These are phyloP conservation scores for Oryza meridionalis DNA, from an alignment of 176 grass and related monocot species.

Conservation along the genomic window DNA sequence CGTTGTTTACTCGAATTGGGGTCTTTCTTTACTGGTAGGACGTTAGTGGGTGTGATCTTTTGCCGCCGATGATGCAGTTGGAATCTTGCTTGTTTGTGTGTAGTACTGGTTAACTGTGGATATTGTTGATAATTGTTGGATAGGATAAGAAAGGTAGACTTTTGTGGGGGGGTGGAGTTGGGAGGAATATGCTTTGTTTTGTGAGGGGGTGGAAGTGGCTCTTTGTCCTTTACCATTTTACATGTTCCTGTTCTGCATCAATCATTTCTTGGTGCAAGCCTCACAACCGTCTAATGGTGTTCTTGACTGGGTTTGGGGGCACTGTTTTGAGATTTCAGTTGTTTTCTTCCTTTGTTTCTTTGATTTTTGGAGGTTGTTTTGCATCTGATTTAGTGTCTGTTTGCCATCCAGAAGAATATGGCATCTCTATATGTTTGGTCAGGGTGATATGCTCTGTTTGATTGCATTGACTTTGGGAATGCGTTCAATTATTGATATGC, in stretches of 20 bases:
- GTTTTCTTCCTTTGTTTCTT: background rate
- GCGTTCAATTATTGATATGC: conserved; percentile 11
- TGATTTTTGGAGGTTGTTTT: conserved; percentile 25
- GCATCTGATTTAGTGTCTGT: conserved; percentile 8
- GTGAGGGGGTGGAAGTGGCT: background rate
- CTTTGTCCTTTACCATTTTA: conserved; percentile 5
- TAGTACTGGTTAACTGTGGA: conserved; percentile 10
- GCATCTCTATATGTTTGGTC: background rate
- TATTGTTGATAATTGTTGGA: conserved; percentile 37
- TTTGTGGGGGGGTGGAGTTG: conserved; percentile 7
- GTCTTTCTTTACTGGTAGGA: background rate
- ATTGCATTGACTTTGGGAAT: conserved; percentile 19
- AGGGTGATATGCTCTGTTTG: background rate
- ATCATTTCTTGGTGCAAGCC: conserved; percentile 27
- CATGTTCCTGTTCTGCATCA: conserved; percentile 17
- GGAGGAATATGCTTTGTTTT: conserved; percentile 43
- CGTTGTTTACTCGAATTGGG: background rate
- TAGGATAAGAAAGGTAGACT: conserved; percentile 26
- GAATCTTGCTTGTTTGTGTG: conserved; percentile 36
- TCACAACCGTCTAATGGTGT: background rate
- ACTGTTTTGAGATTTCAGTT: background rate
- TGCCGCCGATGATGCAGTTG: conserved; percentile 13
- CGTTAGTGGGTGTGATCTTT: conserved; percentile 5
- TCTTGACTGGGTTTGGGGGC: background rate
- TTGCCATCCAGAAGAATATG: conserved; percentile 4